Conservation (phyloP, 2,329 filamentous ascomycete species). For the Aspergillus brasiliensis region DNA sequence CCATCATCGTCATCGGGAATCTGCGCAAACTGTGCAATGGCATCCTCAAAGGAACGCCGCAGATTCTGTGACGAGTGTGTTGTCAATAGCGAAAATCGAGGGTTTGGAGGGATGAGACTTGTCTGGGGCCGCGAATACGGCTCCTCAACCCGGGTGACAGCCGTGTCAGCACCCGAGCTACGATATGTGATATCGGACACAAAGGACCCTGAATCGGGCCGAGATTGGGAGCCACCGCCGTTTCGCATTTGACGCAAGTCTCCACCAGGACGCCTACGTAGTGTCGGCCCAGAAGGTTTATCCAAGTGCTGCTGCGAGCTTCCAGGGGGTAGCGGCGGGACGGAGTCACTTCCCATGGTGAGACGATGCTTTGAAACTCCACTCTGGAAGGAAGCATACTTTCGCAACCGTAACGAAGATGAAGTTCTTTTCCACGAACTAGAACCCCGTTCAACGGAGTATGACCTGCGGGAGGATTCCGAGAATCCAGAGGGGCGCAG, state of each 20-base stretch:
- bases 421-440: conserved; percentile 30
- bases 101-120: conserved; percentile 34
- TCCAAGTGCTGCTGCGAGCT: conserved; percentile 15
- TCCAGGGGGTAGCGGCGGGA: conserved; percentile 19
- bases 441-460: conserved; percentile 29
- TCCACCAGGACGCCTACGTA: conserved; percentile 73
- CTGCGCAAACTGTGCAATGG: conserved; percentile 81
- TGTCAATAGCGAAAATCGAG: conserved; percentile 46
- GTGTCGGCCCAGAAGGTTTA: conserved; percentile 50
- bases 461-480: conserved; percentile 27
- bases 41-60: conserved; percentile 77
- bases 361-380: conserved; percentile 37
- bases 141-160: conserved; percentile 17
- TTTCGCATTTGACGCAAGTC: conserved; percentile 70
- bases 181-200: conserved; percentile 39
- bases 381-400: conserved; percentile 50
- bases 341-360: conserved; percentile 28
- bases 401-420: conserved; percentile 42
- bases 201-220: conserved; percentile 38
- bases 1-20: conserved; percentile 89
- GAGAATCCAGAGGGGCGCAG: conserved; percentile 21
- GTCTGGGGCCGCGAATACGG: conserved; percentile 27
- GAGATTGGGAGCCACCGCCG: conserved; percentile 61
- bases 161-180: conserved; percentile 29
- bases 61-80: conserved; percentile 60